Percentiles rank a stretch among this genome's conserved stretches.
These are phyloP conservation scores for Penicillium sp. DNA, from an alignment of 2,329 filamentous ascomycete species.

Conservation along the genomic window DNA sequence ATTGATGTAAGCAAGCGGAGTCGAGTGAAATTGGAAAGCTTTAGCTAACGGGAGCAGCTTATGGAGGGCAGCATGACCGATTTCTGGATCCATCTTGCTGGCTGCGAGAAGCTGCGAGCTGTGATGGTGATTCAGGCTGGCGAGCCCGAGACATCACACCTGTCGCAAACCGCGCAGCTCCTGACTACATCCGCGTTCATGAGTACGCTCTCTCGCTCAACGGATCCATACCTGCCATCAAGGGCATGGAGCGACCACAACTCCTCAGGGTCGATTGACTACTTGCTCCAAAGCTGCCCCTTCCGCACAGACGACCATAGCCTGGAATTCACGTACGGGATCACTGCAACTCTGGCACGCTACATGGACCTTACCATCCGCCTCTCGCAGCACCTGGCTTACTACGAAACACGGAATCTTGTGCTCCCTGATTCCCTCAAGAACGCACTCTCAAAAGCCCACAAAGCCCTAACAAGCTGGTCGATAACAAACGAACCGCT, in stretches of 20 bases:
- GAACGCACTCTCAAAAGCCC: too few species aligned
- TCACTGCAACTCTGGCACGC: constrained; percentile 6
- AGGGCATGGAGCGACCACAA: background rate
- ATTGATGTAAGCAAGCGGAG: constrained; percentile 4
- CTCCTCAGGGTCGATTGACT: too few species aligned
- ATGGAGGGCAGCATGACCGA: constrained; percentile 15
- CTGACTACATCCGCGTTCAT: constrained; percentile 10
- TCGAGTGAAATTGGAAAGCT: too few species aligned
- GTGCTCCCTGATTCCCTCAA: too few species aligned
- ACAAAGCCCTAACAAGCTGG: too few species aligned
- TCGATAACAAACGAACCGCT: too few species aligned
- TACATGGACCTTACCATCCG: constrained; percentile 7
- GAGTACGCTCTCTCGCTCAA: constrained; percentile 9
- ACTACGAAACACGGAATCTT: background rate
- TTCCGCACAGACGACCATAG: background rate
- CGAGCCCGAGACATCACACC: too few species aligned
- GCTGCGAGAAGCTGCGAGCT: constrained; percentile 3
- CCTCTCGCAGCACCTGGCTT: background rate
- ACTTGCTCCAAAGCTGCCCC: background rate
- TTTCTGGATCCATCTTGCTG: constrained; percentile 16
- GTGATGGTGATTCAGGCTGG: background rate
- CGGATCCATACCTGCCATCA: background rate
- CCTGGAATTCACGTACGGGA: constrained; percentile 15
- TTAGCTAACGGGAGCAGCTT: background rate
- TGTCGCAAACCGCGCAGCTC: background rate